phyloP scores from a whole-genome alignment of 345 rosid species.

The Carallia pectinifolia region DNA sequence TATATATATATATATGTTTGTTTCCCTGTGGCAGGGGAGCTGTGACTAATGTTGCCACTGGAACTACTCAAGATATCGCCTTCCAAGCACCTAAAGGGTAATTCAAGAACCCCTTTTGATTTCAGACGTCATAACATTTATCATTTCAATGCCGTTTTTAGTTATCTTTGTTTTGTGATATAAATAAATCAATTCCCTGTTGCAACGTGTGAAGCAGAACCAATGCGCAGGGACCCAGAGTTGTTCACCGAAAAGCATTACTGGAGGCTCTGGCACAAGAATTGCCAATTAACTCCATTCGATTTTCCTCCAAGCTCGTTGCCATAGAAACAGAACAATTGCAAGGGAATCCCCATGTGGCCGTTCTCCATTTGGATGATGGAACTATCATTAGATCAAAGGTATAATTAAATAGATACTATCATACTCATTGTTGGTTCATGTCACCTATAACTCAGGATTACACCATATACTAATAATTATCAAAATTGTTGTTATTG shows the following conservation, averaged over 20 bases:
- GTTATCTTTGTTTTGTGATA: neutral
- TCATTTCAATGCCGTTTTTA: neutral
- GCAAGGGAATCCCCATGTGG: conserved; percentile 6
- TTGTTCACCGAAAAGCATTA: conserved; percentile 28
- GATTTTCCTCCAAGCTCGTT: conserved; percentile 32
- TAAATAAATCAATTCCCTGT: neutral
- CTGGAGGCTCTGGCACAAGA: conserved; percentile 37
- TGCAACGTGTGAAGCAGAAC: neutral
- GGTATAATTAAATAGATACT: conserved; percentile 10
- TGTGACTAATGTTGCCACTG: conserved; percentile 24
- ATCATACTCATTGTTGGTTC: no score
- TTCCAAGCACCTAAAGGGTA: neutral
- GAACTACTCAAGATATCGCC: conserved; percentile 19
- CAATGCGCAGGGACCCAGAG: conserved; percentile 6
- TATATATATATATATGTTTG: neutral
- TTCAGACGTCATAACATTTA: neutral
- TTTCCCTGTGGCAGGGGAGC: no score
- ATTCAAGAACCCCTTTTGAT: neutral
- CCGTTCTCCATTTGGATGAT: conserved; percentile 25
- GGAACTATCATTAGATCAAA: conserved; percentile 34
- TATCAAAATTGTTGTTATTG: neutral
- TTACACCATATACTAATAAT: no score
- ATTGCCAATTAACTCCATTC: conserved; percentile 27
- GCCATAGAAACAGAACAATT: conserved; percentile 15
- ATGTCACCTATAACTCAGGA: no score